Evolutionary conservation across 2,329 filamentous ascomycete genomes (phyloP).

Genomic region (Pseudogymnoascus pannorum): DNA sequence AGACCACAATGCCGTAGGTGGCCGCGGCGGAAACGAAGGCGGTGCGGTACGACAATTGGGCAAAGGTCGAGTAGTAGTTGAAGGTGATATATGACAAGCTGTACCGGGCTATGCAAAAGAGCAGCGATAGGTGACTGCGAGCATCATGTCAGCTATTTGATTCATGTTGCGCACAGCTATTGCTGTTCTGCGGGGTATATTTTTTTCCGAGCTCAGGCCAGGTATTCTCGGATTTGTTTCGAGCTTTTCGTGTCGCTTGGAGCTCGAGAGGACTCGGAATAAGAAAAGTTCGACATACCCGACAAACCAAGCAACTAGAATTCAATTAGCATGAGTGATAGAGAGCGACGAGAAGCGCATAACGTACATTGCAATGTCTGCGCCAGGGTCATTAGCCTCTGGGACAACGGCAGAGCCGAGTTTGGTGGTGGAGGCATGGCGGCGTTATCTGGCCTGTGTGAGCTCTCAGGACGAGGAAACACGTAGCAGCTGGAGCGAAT

Average conservation of each 20-base stretch:
- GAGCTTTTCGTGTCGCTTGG: constrained; percentile 1
- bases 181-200: constrained; percentile 9
- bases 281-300: constrained; percentile 51
- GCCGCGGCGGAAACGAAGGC: constrained; percentile 83
- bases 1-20: constrained; percentile 97
- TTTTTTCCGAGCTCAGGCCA: not conserved
- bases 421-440: constrained; percentile 30
- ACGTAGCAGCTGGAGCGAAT: not conserved
- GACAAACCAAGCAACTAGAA: constrained; percentile 67
- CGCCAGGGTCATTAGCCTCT: constrained; percentile 66
- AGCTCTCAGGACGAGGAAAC: not conserved
- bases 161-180: constrained; percentile 20
- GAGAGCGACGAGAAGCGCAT: constrained; percentile 14
- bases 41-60: constrained; percentile 78
- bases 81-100: constrained; percentile 78
- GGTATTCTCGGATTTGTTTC: not conserved
- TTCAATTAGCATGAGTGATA: constrained; percentile 23
- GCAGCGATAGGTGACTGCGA: constrained; percentile 73
- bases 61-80: constrained; percentile 73
- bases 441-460: constrained; percentile 6
- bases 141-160: constrained; percentile 14
- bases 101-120: constrained; percentile 78
- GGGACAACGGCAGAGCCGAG: constrained; percentile 25
- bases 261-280: not conserved
- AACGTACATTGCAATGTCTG: constrained; percentile 86